Evolutionary conservation across 2,329 filamentous ascomycete genomes (phyloP).

Genomic region (Venturia oleaginea): DNA sequence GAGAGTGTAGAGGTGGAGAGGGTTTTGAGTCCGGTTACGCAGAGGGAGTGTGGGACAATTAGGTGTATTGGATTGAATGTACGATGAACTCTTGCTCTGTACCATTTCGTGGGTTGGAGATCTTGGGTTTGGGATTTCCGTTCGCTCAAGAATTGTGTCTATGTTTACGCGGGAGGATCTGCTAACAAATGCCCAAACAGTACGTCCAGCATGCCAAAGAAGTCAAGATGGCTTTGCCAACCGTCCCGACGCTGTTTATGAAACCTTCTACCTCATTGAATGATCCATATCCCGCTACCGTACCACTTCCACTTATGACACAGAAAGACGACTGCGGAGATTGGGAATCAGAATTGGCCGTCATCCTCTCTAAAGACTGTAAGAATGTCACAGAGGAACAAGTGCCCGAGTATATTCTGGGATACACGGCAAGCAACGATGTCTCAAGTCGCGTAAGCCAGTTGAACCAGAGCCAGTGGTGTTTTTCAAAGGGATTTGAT

Average conservation of each 20-base stretch:
- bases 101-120: too few species aligned
- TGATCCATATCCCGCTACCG: conserved; percentile 42
- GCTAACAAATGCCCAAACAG: conserved; percentile 19
- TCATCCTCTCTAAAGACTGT: conserved; percentile 44
- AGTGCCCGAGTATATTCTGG: conserved; percentile 64
- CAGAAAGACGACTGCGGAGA: conserved; percentile 46
- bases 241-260: conserved; percentile 38
- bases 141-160: too few species aligned
- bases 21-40: conserved; percentile 43
- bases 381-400: conserved; percentile 44
- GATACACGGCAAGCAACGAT: conserved; percentile 69
- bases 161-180: too few species aligned
- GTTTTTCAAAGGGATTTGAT: conserved; percentile 38
- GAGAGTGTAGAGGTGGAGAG: conserved; percentile 35
- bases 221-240: conserved; percentile 43
- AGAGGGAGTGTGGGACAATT: conserved; percentile 46
- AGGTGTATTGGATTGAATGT: conserved; percentile 51
- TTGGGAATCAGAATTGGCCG: conserved; percentile 51
- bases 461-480: conserved; percentile 44
- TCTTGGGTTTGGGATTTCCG: too few species aligned
- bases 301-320: conserved; percentile 45
- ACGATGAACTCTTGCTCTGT: conserved; percentile 17
- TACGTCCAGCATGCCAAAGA: conserved; percentile 43
- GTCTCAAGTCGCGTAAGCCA: conserved; percentile 54
- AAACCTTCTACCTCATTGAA: conserved; percentile 47